These are phyloP conservation scores for Mycosarcoma maydis DNA, from an alignment of 1,284 basidiomycete genomes.

Conservation along the genomic window DNA sequence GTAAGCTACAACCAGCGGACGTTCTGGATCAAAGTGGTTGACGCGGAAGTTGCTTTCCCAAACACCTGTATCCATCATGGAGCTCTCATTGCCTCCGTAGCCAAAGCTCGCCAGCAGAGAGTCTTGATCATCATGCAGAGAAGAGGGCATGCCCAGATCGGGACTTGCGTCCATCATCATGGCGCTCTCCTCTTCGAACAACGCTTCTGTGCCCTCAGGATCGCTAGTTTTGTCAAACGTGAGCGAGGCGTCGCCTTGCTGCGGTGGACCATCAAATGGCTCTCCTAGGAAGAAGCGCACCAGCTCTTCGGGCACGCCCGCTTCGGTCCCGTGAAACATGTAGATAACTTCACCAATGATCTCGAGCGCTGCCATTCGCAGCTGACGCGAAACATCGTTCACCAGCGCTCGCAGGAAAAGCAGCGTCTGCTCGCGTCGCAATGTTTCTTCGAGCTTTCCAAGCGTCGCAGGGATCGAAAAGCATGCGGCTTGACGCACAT, in stretches of 20 bases:
- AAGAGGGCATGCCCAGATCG: slow-evolving; percentile 14
- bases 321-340: slow-evolving; percentile 76
- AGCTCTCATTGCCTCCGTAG: slow-evolving; percentile 40
- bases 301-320: slow-evolving; percentile 76
- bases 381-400: slow-evolving; percentile 76
- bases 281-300: slow-evolving; percentile 80
- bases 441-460: slow-evolving; percentile 28
- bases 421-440: slow-evolving; percentile 54
- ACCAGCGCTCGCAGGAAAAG: slow-evolving; percentile 70
- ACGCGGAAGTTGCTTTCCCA: slow-evolving; percentile 45
- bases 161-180: slow-evolving; percentile 31
- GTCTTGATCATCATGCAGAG: slow-evolving; percentile 25
- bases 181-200: slow-evolving; percentile 39
- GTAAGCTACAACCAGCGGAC: slow-evolving; percentile 88
- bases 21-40: slow-evolving; percentile 72
- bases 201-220: slow-evolving; percentile 35
- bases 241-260: slow-evolving; percentile 40
- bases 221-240: slow-evolving; percentile 49
- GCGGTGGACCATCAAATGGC: slow-evolving; percentile 54
- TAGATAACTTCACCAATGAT: slow-evolving; percentile 90
- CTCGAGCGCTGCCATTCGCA: slow-evolving; percentile 85
- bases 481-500: slow-evolving; percentile 88
- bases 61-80: slow-evolving; percentile 28
- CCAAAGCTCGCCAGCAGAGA: slow-evolving; percentile 47
- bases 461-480: slow-evolving; percentile 76